phyloP scores from a whole-genome alignment of 2,329 filamentous ascomycete species.

The Trichoderma arundinaceum region DNA sequence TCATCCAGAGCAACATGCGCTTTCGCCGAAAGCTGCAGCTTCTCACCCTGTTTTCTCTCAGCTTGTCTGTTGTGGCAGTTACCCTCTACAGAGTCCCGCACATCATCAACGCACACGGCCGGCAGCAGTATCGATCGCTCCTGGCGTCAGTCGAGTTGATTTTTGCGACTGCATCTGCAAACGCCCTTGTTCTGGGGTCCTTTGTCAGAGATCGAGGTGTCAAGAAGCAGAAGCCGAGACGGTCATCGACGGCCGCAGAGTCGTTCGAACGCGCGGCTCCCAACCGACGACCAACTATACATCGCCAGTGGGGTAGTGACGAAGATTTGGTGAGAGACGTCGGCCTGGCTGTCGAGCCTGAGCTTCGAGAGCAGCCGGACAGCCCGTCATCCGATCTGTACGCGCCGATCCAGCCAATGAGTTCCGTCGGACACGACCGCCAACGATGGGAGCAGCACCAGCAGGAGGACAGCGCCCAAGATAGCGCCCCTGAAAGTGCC shows the following conservation, averaged over 20 bases:
- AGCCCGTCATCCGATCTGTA: constrained; percentile 39
- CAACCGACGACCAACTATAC: constrained; percentile 55
- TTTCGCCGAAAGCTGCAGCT: constrained; percentile 80
- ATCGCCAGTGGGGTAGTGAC: constrained; percentile 83
- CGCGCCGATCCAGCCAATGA: constrained; percentile 46
- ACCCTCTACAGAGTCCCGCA: constrained; percentile 82
- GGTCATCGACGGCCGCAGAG: constrained; percentile 61
- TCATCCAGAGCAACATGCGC: constrained; percentile 77
- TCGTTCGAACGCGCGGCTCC: constrained; percentile 60
- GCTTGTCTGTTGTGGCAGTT: constrained; percentile 77
- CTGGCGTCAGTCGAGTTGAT: constrained; percentile 89
- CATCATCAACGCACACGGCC: constrained; percentile 72
- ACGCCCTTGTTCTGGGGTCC: constrained; percentile 86
- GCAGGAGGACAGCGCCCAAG: constrained; percentile 32
- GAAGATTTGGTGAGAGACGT: constrained; percentile 85
- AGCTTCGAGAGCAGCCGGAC: constrained; percentile 51
- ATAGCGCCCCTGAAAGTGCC: neutral
- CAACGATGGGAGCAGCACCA: constrained; percentile 49
- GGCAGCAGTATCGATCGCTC: constrained; percentile 86
- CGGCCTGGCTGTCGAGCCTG: constrained; percentile 69
- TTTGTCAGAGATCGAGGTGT: constrained; percentile 89
- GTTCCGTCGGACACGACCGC: constrained; percentile 45
- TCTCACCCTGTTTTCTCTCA: constrained; percentile 80
- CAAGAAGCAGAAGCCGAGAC: constrained; percentile 85
- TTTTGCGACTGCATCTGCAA: constrained; percentile 85